phyloP scores from a whole-genome alignment of 148 eudicot genomes.

The Pouteria glomerata region DNA sequence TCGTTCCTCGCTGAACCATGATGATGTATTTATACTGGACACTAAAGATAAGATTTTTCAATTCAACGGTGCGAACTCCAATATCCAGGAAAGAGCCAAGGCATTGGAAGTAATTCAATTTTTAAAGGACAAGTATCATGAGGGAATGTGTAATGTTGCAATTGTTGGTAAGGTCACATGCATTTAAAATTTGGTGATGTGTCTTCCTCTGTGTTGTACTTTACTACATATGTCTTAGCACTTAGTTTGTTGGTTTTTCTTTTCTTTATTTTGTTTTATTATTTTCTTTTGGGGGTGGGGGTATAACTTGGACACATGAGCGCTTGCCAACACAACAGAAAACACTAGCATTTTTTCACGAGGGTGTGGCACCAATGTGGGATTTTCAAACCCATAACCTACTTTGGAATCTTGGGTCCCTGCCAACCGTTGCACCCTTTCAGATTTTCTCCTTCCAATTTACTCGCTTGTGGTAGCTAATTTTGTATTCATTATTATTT shows the following conservation, averaged over 20 bases:
- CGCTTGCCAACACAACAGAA: neutral
- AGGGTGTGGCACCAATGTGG: no score
- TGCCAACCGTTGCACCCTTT: neutral
- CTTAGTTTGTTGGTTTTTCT: neutral
- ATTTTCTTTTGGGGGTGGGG: neutral
- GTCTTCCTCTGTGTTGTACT: neutral
- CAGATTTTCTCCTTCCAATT: slow-evolving; percentile 1
- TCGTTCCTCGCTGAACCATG: slow-evolving; percentile 92
- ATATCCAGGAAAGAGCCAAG: slow-evolving; percentile 98
- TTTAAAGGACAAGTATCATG: slow-evolving; percentile 88
- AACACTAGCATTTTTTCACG: neutral
- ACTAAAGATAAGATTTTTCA: slow-evolving; percentile 92
- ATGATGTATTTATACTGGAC: slow-evolving; percentile 94
- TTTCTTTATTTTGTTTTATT: neutral
- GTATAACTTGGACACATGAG: neutral
- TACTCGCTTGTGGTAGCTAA: neutral
- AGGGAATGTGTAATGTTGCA: slow-evolving; percentile 83
- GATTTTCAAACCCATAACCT: neutral
- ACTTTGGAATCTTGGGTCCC: neutral
- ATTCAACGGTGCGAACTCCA: slow-evolving; percentile 98
- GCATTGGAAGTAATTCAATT: slow-evolving; percentile 92
- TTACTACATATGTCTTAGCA: neutral
- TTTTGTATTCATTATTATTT: neutral
- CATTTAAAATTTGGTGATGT: slow-evolving; percentile 1
- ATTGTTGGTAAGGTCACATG: slow-evolving; percentile 70